These are phyloP conservation scores for Dipodascopsis uninucleata DNA, from an alignment of 805 yeast genomes.

Conservation along the genomic window DNA sequence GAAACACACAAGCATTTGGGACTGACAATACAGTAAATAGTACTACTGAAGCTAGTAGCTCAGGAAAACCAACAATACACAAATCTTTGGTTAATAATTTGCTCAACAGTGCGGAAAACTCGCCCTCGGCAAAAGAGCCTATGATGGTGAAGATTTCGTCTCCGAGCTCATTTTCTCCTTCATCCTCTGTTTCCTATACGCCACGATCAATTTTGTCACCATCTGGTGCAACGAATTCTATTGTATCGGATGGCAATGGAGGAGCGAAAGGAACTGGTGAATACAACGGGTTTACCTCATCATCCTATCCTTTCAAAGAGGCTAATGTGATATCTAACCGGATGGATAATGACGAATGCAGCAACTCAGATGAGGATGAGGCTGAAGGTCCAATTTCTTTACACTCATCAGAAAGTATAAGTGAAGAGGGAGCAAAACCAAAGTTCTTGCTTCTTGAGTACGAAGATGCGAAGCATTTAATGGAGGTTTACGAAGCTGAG, in stretches of 20 bases:
- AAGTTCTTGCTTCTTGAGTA: constrained; percentile 12
- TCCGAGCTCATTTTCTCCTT: not conserved
- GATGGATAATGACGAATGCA: constrained; percentile 1
- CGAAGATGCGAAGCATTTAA: constrained; percentile 15
- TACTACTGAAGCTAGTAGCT: too few relatives aligned
- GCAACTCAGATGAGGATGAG: constrained; percentile 5
- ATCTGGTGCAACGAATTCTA: constrained; percentile 6
- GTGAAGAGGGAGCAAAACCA: not conserved
- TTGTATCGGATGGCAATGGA: constrained; percentile 10
- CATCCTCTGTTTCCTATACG: constrained; percentile 2
- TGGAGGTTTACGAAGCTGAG: constrained; percentile 29
- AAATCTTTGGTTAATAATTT: too few relatives aligned
- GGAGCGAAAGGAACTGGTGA: constrained; percentile 6
- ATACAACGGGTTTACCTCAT: constrained; percentile 12
- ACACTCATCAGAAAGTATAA: not conserved
- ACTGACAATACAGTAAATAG: not conserved
- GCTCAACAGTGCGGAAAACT: too few relatives aligned
- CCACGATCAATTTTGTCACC: constrained; percentile 12
- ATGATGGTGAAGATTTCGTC: not conserved
- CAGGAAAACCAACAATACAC: too few relatives aligned
- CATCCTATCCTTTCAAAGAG: constrained; percentile 11
- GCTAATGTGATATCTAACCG: not conserved
- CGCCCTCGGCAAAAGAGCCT: not conserved
- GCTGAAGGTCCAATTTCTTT: constrained; percentile 3
- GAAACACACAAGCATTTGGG: not conserved